Conservation (phyloP, 305 asterid species). For the Solanum chacoense region DNA sequence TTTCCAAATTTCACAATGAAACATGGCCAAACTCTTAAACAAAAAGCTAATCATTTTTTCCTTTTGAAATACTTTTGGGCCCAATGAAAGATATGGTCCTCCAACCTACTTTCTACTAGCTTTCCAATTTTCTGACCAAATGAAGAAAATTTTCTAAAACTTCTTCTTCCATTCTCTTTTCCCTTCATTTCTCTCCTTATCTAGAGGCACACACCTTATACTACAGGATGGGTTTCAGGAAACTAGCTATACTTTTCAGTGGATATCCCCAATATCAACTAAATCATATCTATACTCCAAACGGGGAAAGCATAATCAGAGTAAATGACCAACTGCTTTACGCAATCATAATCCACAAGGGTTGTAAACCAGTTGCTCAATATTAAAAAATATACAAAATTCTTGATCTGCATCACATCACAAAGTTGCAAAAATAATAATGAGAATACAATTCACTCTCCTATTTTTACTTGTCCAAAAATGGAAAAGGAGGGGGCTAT, state of each 20-base stretch:
- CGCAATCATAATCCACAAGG: background rate
- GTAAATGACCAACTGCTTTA: background rate
- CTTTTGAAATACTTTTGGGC: background rate
- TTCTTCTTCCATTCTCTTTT: background rate
- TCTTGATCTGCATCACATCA: background rate
- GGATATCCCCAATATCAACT: background rate
- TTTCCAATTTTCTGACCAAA: background rate
- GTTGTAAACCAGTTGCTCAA: background rate
- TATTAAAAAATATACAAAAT: background rate
- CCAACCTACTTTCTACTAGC: background rate
- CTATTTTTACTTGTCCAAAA: background rate
- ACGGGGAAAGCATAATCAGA: background rate
- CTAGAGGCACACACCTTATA: background rate
- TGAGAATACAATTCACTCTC: background rate
- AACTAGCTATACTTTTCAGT: background rate
- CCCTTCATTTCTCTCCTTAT: background rate
- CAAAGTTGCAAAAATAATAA: background rate
- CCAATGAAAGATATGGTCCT: background rate
- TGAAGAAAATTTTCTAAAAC: background rate
- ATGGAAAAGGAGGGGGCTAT: background rate
- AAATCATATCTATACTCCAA: background rate
- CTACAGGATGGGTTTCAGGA: background rate
- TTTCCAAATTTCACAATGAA: background rate
- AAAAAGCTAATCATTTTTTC: background rate
- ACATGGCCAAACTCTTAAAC: background rate